Evolutionary conservation across 345 rosid genomes (phyloP), one percentile per base, ranked within the genome.

Genomic region (Bruguiera sexangula): DNA sequence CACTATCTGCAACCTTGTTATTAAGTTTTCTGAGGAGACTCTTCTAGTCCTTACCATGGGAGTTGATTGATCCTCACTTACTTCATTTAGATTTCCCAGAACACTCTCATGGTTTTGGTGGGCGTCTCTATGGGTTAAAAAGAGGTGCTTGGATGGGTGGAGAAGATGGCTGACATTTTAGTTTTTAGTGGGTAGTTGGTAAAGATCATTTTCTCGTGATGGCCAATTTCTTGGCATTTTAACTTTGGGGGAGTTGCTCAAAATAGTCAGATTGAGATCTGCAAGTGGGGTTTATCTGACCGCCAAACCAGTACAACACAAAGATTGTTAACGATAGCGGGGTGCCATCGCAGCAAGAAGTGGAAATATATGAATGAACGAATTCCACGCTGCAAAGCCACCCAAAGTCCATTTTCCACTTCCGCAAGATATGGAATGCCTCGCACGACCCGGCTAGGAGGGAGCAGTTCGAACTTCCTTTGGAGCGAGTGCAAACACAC

Each of bases 181-280:
- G 37, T 71, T 62, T 54, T 51, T 16, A 60, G 36, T 62, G 27
- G 8, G 16, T 2, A 51, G 62, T 59, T 75, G 43, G 61, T 26
- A 39, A 48, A 13, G 18, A 27, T 73, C 71, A 31, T 71, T 43
- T 59, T 57, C 72, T 66, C 27, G 73, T 27, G 60, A 64, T 63
- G 62, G 60, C 82, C 65, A 79, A 55, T 79, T 4, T 68, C 70
- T n/a, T n/a, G 57, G 0, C 21, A n/a, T 21, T 53, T 53, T 6
- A 6, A 32, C 8, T 6, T 0, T 10, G 75, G 79, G 74, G 76
- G 59, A 55, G 36, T 66, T 67, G 11, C 15, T 21, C 48, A 34
- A n/a, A n/a, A n/a, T 11, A 6, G 22, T n/a, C 5, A 21, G 26
- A 54, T 7, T n/a, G 58, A 54, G 50, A 13, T 43, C 15, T 21